Evolutionary conservation across 495 filamentous ascomycete genomes (phyloP), one percentile per base, ranked within the genome.

Genomic region (Trichoderma gamsii): DNA sequence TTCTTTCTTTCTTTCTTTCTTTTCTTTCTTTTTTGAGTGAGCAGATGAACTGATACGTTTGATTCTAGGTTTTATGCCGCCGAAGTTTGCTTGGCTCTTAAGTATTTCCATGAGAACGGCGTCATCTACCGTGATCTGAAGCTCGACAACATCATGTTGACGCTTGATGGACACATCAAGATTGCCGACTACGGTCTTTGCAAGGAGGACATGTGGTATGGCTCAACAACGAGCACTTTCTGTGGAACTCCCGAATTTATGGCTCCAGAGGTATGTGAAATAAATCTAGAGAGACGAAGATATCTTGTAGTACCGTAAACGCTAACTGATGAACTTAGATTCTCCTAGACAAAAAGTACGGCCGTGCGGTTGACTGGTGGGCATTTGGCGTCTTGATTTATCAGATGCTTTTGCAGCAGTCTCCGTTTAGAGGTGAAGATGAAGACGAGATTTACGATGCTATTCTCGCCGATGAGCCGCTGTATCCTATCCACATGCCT

Each of bases 161-260:
- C 92, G 4, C 83, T 98, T 63, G 95, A 99, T 78, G 95, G 95
- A 21, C 95, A 99, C 77, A 97, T 99, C 80, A 98, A 97, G 81
- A 92, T 99, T 82, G 96, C 86, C 52, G 95, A 99, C 85, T 99
- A 97, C 76, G 95, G 95, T 85, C 84, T 99, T 61, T 99, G 95
- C 81, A 99, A 99, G 78, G 96, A 99, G 74, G 93, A 98, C 69
- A 99, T 99, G 96, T 97, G 93, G 91, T 98, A 97, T 76, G 93
- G 93, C 44, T 91, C 90, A 66, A 97, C 91, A 0, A 99, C 95
- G 1, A 93, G 93, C 79, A 99, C 95, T 32, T 99, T 99, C 81
- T 99, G 95, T 79, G 95, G 95, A 78, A 99, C 95, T 27, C 95
- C 95, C 51, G 95, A 99, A 74, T 99, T 99, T 70, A 99, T 99